Percentiles rank a stretch among this genome's conserved stretches.
These are phyloP conservation scores for Aspergillus affinis DNA, from an alignment of 495 filamentous ascomycete genomes.

Conservation along the genomic window DNA sequence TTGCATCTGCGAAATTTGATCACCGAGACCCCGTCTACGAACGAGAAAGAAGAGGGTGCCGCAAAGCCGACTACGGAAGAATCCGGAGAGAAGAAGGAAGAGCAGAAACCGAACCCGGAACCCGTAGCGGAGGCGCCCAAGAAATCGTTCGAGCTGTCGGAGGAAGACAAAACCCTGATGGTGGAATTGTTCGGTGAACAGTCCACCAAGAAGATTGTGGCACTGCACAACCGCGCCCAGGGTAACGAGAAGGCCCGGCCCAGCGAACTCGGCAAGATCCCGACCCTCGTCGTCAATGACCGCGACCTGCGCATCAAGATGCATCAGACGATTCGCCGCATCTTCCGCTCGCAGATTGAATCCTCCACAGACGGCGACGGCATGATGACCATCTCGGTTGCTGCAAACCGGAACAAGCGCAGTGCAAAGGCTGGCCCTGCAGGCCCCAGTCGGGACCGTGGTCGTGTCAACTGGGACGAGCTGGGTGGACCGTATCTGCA, in stretches of 20 bases:
- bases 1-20: conserved; percentile 60
- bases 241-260: conserved; percentile 38
- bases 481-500: conserved; percentile 81
- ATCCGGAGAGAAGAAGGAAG: conserved; percentile 9
- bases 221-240: conserved; percentile 46
- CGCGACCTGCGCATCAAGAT: conserved; percentile 62
- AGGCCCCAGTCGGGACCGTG: conserved; percentile 23
- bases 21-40: conserved; percentile 29
- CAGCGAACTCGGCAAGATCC: conserved; percentile 43
- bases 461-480: conserved; percentile 55
- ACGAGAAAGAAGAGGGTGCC: conserved; percentile 13
- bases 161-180: conserved; percentile 48
- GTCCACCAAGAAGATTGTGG: conserved; percentile 37
- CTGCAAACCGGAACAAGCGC: conserved; percentile 42
- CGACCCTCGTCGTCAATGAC: conserved; percentile 47
- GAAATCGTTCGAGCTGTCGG: conserved; percentile 38
- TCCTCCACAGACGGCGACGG: conserved; percentile 59
- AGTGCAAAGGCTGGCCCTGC: conserved; percentile 30
- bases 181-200: conserved; percentile 45
- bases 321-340: conserved; percentile 64
- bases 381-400: conserved; percentile 57
- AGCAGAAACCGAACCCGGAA: conserved; percentile 9
- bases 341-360: conserved; percentile 67
- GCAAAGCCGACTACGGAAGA: conserved; percentile 11
- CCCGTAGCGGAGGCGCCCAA: conserved; percentile 13